Base-by-base conservation (phyloP, 139 green algal genomes). In the Dunaliella sp. region DNA sequence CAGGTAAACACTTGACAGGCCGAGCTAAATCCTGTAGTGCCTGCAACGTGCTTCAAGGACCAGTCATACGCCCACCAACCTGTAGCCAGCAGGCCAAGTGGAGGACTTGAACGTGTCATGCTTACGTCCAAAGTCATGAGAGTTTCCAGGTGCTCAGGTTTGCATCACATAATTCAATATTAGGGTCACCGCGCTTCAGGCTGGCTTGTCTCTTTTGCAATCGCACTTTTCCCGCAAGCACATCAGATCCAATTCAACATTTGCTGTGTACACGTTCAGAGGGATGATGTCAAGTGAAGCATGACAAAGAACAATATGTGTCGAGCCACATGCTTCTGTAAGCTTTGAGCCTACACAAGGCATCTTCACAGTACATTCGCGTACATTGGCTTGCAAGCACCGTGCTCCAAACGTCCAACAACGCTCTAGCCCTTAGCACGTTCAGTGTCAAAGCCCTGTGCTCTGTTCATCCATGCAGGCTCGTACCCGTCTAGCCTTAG, bases 401-500 rank as follows among this genome's bases (percentile, higher is more conserved):
- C n/a, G n/a, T n/a, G n/a, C n/a, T n/a, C n/a, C n/a, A n/a, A n/a
- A n/a, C n/a, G n/a, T n/a, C n/a, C n/a, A n/a, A n/a, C n/a, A n/a
- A n/a, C n/a, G n/a, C n/a, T n/a, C n/a, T n/a, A n/a, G n/a, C n/a
- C n/a, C n/a, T n/a, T n/a, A n/a, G n/a, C n/a, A n/a, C n/a, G n/a
- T n/a, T n/a, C n/a, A n/a, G n/a, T n/a, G n/a, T n/a, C n/a, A n/a
- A n/a, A n/a, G n/a, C 48, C 48, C 7, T 65, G 7, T 65, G 48
- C 7, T 65, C 48, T 7, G 48, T 16, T 65, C 48, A 16, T 7
- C 48, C 48, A n/a, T n/a, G 48, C 48, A 65, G 16, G 81, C 86
- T 3, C 80, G 86, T 33, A 88, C 86, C 1, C 86, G 86, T 1
- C 38, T 88, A n/a, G 74, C 81, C 1, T 80, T 88, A 33, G 36